A percentile compares a stretch with the other conserved stretches of the same genome.
phyloP scores from a whole-genome alignment of 768 basidiomycete species.

The Leccinum obscurum region DNA sequence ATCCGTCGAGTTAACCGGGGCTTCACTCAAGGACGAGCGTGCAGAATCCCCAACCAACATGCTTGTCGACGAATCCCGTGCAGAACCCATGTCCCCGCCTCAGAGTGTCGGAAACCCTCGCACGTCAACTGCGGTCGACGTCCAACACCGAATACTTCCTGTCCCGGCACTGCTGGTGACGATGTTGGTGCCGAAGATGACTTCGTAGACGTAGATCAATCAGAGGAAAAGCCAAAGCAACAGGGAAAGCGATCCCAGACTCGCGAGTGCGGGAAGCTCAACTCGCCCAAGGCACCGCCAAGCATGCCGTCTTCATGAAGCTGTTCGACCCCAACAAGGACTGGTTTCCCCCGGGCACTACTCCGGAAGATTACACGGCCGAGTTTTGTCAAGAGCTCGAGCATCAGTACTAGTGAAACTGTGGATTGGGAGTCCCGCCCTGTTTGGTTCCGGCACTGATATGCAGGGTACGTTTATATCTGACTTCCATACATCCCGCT shows the following conservation, averaged over 20 bases:
- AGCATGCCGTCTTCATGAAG: conserved; percentile 56
- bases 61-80: conserved; percentile 1
- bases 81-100: conserved; percentile 30
- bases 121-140: too few relatives aligned
- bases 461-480: conserved; percentile 66
- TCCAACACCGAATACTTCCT: too few relatives aligned
- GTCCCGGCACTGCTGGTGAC: not conserved
- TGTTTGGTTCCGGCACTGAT: conserved; percentile 97
- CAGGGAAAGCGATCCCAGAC: conserved; percentile 43
- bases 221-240: conserved; percentile 29
- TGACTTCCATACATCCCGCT: not conserved
- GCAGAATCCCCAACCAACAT: conserved; percentile 5
- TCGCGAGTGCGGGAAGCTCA: conserved; percentile 45
- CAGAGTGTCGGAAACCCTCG: conserved; percentile 17
- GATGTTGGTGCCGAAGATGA: conserved; percentile 12
- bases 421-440: conserved; percentile 73
- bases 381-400: conserved; percentile 91
- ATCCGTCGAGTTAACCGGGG: conserved; percentile 44
- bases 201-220: conserved; percentile 14
- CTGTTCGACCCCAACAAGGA: too few relatives aligned
- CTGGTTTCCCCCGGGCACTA: conserved; percentile 76
- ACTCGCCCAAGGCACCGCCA: conserved; percentile 45
- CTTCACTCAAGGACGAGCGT: conserved; percentile 47
- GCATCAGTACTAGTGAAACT: conserved; percentile 88
- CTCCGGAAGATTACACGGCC: conserved; percentile 74